Conservation (phyloP, 1,284 basidiomycete species). For the Trichosporon sp. region DNA sequence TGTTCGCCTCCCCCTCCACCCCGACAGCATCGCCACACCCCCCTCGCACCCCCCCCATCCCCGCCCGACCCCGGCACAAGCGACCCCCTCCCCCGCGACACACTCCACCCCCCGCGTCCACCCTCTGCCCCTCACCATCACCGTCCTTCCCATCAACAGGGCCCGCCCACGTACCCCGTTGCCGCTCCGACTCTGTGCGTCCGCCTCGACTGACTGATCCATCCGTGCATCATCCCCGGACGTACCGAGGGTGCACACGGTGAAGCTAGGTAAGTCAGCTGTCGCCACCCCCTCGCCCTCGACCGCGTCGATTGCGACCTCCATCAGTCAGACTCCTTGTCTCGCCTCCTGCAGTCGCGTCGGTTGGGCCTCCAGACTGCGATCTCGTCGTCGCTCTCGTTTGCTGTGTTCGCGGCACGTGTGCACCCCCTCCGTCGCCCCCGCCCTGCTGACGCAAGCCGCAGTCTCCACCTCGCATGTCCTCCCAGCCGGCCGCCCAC, state of each 20-base stretch:
- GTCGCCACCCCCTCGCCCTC: background rate
- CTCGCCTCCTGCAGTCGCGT: background rate
- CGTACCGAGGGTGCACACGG: slow-evolving; percentile 25
- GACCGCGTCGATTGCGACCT: background rate
- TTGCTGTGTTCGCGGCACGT: background rate
- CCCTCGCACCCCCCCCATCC: background rate
- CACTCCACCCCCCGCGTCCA: background rate
- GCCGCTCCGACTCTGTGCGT: background rate
- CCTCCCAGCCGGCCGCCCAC: slow-evolving; percentile 31
- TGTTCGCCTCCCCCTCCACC: background rate
- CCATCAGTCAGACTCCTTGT: background rate
- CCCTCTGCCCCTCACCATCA: background rate
- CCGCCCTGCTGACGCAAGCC: background rate
- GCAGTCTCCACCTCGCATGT: slow-evolving; percentile 32
- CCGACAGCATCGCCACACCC: background rate
- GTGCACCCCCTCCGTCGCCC: background rate
- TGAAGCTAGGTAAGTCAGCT: slow-evolving; percentile 22
- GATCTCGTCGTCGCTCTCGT: background rate
- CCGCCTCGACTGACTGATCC: slow-evolving; percentile 6
- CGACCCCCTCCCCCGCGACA: background rate
- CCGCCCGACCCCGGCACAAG: background rate
- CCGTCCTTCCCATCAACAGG: background rate
- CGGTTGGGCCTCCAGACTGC: background rate
- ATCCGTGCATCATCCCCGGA: slow-evolving; percentile 20
- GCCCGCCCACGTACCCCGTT: background rate